These are phyloP conservation scores for Fusarium incarnatum DNA, from an alignment of 2,329 filamentous ascomycete genomes.

Conservation along the genomic window DNA sequence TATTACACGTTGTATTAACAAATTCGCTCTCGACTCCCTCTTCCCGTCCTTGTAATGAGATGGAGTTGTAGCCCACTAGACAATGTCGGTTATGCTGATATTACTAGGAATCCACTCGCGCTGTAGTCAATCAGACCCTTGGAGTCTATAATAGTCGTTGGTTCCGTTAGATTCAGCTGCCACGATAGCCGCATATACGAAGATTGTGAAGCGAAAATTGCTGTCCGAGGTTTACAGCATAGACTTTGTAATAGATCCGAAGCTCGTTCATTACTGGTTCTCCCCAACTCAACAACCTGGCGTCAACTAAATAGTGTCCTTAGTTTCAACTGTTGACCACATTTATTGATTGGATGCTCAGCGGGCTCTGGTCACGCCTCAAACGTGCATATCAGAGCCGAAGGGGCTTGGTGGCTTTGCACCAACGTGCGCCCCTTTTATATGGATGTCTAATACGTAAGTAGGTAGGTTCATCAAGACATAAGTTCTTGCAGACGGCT, in stretches of 20 bases:
- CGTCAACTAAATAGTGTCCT: slow-evolving; percentile 6
- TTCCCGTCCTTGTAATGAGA: slow-evolving; percentile 12
- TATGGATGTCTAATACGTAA: not conserved
- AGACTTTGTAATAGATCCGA: not conserved
- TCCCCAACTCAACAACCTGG: slow-evolving; percentile 6
- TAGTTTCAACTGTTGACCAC: slow-evolving; percentile 7
- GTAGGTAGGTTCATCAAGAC: not conserved
- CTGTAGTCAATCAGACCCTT: not conserved
- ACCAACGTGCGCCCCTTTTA: slow-evolving; percentile 15
- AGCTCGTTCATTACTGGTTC: slow-evolving; percentile 3
- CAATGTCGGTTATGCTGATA: slow-evolving; percentile 7
- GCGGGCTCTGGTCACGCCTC: slow-evolving; percentile 13
- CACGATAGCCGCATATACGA: slow-evolving; percentile 7
- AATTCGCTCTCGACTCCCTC: slow-evolving; percentile 16
- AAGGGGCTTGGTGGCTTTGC: slow-evolving; percentile 6
- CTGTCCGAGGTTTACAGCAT: not conserved
- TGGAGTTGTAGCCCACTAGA: slow-evolving; percentile 7
- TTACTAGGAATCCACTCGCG: slow-evolving; percentile 7
- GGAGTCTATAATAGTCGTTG: not conserved
- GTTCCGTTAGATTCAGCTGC: not conserved
- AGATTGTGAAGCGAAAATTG: slow-evolving; percentile 19
- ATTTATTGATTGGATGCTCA: not conserved
- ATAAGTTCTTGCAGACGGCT: not conserved
- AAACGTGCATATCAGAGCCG: slow-evolving; percentile 25
- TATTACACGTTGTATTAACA: slow-evolving; percentile 1